These are phyloP conservation scores for Ceratobasidium sp. DNA, from an alignment of 1,284 basidiomycete species.

Conservation along the genomic window DNA sequence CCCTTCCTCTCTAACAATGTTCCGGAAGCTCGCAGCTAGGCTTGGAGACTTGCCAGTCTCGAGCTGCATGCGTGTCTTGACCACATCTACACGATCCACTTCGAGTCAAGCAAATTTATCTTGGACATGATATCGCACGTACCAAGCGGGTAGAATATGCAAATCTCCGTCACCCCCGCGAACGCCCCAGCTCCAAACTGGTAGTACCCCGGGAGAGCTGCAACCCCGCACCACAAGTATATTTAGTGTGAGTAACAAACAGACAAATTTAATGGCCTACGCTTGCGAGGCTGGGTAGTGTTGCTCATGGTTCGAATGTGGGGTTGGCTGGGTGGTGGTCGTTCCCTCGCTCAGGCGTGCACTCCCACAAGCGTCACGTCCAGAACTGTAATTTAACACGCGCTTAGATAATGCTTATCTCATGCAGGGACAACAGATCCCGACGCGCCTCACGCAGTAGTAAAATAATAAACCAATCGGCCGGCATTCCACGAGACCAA, in stretches of 20 bases:
- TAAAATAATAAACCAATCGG: constrained; percentile 10
- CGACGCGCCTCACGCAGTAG: background rate
- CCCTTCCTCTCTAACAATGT: constrained; percentile 88
- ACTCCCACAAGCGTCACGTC: background rate
- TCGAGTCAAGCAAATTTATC: constrained; percentile 24
- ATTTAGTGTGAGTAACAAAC: background rate
- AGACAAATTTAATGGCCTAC: background rate
- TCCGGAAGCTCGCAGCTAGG: constrained; percentile 82
- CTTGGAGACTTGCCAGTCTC: constrained; percentile 82
- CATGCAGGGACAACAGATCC: background rate
- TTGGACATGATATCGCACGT: too few relatives aligned
- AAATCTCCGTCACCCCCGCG: constrained; percentile 86
- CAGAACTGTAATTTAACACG: background rate
- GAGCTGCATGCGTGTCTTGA: constrained; percentile 98
- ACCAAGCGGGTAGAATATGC: constrained; percentile 94
- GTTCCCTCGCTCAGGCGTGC: too few relatives aligned
- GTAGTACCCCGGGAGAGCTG: constrained; percentile 85
- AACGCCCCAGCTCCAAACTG: constrained; percentile 93
- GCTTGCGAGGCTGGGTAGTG: constrained; percentile 23
- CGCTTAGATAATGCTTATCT: too few relatives aligned
- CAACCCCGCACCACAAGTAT: background rate
- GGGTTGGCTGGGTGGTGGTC: too few relatives aligned
- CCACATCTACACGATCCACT: constrained; percentile 59
- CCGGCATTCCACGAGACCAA: constrained; percentile 18
- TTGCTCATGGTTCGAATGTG: constrained; percentile 7